Base-by-base conservation (phyloP, 805 yeast genomes). In the Metahyphopichia silvanorum region DNA sequence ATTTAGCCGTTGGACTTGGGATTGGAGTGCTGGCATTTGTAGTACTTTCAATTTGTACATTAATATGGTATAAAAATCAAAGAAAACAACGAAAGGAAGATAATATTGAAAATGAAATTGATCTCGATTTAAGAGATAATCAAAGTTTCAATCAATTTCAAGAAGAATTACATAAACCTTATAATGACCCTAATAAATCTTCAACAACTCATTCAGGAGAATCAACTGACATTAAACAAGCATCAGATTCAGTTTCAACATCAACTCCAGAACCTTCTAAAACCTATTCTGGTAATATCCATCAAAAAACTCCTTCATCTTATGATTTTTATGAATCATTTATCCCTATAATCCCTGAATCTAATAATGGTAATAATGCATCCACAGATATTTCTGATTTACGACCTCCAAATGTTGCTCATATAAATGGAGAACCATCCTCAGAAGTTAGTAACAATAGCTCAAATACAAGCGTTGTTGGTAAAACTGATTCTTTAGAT, bases 291-390 rank as follows among this genome's bases (percentile, higher is more conserved):
- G 16, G 31, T 12, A 21, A 12, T 21, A 21, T 14, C 23, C 49
- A 35, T 32, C 41, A 42, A n/a, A 44, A 42, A 16, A 38, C 53
- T 12, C 44, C 49, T n/a, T 47, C 57, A 8, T 46, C 65, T 16
- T 66, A 63, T 44, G 71, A 65, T 35, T 65, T 66, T 39, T 67
- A 67, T 51, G 69, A 67, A 31, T 35, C 63, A 6, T 51, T 66
- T 37, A 65, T 67, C 34, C 73, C 73, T 3, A 52, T 65, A 6
- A 36, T 65, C 30, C 62, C 60, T 4, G 32, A 31, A 10, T 23
- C 32, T 10, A 34, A 23, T 21, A 35, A 35, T 25, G 32, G 25
- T 6, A 25, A 31, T 26, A 17, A 30, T 12, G 18, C 31, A 30
- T 11, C 35, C n/a, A 15, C 31, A 14, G 26, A 24, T 14, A 9